Conservation (phyloP, 768 basidiomycete species). For the Boletellus emodensis region DNA sequence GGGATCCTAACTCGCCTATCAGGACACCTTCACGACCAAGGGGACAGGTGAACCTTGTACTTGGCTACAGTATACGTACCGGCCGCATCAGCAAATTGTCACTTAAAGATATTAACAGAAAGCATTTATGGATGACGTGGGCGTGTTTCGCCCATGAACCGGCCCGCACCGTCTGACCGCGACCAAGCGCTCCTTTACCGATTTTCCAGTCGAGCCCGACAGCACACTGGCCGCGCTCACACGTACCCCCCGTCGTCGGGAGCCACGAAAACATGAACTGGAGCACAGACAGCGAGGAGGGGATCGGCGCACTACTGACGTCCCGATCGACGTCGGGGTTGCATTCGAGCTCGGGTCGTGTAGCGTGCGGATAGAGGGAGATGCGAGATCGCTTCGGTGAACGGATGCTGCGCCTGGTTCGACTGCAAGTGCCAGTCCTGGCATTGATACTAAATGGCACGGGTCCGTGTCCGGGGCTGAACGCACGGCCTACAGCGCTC, state of each 20-base stretch:
- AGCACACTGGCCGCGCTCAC: too few relatives aligned
- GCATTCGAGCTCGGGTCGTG: conserved; percentile 10
- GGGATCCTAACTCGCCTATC: too few relatives aligned
- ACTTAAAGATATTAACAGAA: too few relatives aligned
- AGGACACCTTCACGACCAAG: too few relatives aligned
- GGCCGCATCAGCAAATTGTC: too few relatives aligned
- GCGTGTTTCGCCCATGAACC: too few relatives aligned
- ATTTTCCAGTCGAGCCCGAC: too few relatives aligned
- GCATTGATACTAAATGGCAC: conserved; percentile 30
- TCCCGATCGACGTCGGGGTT: background rate
- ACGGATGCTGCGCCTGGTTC: conserved; percentile 19
- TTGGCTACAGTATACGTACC: too few relatives aligned
- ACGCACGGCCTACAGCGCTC: conserved; percentile 24
- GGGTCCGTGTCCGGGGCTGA: conserved; percentile 31
- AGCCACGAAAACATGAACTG: conserved; percentile 55
- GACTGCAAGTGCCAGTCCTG: conserved; percentile 29
- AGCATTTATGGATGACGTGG: too few relatives aligned
- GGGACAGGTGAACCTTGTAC: too few relatives aligned
- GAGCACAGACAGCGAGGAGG: conserved; percentile 30
- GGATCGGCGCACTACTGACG: conserved; percentile 11
- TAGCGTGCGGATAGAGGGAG: conserved; percentile 25
- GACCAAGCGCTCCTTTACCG: too few relatives aligned
- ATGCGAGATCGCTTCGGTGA: conserved; percentile 20
- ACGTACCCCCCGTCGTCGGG: conserved; percentile 19
- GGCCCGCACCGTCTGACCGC: too few relatives aligned